phyloP scores from a whole-genome alignment of 2,329 filamentous ascomycete genomes.

The Diplocarpon mali region DNA sequence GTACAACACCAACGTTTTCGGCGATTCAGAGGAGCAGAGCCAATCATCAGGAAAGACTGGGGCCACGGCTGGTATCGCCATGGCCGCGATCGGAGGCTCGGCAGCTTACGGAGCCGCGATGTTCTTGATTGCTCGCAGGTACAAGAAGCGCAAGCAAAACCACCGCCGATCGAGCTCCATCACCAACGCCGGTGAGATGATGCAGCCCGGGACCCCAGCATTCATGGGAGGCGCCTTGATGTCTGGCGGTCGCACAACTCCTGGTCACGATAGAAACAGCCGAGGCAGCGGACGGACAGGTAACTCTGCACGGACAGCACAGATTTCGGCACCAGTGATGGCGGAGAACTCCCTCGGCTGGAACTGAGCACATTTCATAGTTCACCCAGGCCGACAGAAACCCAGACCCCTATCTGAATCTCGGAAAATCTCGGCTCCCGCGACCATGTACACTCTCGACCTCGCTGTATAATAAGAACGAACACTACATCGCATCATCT shows the following conservation, averaged over 20 bases:
- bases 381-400: constrained; percentile 12
- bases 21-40: constrained; percentile 28
- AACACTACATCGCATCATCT: constrained; percentile 9
- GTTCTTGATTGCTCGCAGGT: constrained; percentile 63
- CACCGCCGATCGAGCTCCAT: constrained; percentile 54
- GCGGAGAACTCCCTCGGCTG: constrained; percentile 68
- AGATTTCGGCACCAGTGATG: constrained; percentile 65
- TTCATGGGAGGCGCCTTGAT: constrained; percentile 33
- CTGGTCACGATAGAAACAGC: constrained; percentile 36
- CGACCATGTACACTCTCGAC: constrained; percentile 5
- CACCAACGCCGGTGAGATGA: constrained; percentile 37
- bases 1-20: constrained; percentile 30
- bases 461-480: constrained; percentile 20
- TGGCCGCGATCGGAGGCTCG: constrained; percentile 54
- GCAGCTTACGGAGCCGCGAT: constrained; percentile 63
- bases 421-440: constrained; percentile 10
- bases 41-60: constrained; percentile 44
- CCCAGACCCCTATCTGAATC: constrained; percentile 13
- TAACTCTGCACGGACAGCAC: constrained; percentile 45
- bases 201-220: constrained; percentile 31
- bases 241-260: constrained; percentile 29
- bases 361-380: constrained; percentile 44
- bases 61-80: constrained; percentile 53
- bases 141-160: constrained; percentile 52
- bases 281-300: constrained; percentile 41